Base-by-base conservation (phyloP, 2,329 filamentous ascomycete species). In the Fusarium floridanum region DNA sequence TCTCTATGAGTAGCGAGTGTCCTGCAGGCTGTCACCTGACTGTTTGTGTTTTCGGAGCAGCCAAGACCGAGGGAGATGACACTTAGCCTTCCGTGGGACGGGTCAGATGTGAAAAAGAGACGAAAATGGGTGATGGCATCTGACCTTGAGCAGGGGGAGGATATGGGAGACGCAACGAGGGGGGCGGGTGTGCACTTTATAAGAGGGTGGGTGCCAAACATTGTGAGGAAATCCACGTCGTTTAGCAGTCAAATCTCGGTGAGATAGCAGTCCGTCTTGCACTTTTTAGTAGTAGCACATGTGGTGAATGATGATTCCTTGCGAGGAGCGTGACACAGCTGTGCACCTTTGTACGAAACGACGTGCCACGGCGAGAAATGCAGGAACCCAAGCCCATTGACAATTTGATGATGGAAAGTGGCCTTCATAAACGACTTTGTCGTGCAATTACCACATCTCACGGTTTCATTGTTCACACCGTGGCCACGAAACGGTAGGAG, bases 71-170 rank as follows among this genome's bases (percentile, higher is more conserved):
- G n/a, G n/a, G n/a, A n/a, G n/a, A n/a, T n/a, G n/a, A n/a, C n/a
- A n/a, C n/a, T n/a, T n/a, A n/a, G n/a, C n/a, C n/a, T n/a, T n/a
- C n/a, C n/a, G n/a, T n/a, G n/a, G n/a, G n/a, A n/a, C n/a, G n/a
- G n/a, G n/a, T n/a, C n/a, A n/a, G n/a, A n/a, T n/a, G n/a, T n/a
- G n/a, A n/a, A n/a, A n/a, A n/a, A n/a, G n/a, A n/a, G n/a, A n/a
- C n/a, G n/a, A 50, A 36, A 70, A 64, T 41, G 59, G 12, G 45
- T 48, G 36, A 64, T 72, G 65, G 59, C 72, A 67, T 75, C 68
- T 64, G 61, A 64, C 36, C 45, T 50, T 22, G 11, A 45, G 50
- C 39, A 53, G 32, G 50, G 50, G 37, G n/a, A 57, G 27, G 27
- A 22, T n/a, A 48, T 22, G 41, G 39, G 29, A 45, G 22, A 64